phyloP scores from a whole-genome alignment of 768 basidiomycete genomes.

The Tubosaeta brunneosetosa region DNA sequence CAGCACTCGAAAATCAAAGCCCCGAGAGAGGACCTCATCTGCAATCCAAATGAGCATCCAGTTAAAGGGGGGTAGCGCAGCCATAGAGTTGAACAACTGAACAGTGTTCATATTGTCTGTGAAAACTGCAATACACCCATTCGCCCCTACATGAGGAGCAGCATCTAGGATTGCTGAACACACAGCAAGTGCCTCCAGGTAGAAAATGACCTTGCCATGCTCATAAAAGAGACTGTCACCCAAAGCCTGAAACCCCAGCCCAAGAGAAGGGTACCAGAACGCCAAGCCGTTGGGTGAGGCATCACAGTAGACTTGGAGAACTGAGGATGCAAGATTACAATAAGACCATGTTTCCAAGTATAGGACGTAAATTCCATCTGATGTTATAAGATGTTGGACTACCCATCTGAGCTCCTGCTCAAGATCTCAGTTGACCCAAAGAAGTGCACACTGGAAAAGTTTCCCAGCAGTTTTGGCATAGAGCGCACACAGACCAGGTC shows the following conservation, averaged over 20 bases:
- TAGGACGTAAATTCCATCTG: too few species aligned
- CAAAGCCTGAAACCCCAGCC: too few species aligned
- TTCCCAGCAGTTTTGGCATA: too few species aligned
- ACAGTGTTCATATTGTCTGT: slow-evolving; percentile 24
- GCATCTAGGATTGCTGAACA: background rate
- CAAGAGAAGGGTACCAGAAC: slow-evolving; percentile 14
- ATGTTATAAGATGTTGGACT: too few species aligned
- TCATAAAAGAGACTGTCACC: too few species aligned
- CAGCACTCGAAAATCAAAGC: slow-evolving; percentile 17
- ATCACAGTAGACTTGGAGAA: slow-evolving; percentile 16
- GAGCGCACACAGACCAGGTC: slow-evolving; percentile 23
- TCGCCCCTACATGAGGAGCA: background rate
- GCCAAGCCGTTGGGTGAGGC: slow-evolving; percentile 21
- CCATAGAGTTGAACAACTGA: slow-evolving; percentile 16
- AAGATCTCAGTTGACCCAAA: background rate
- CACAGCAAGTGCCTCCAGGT: too few species aligned
- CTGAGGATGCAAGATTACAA: background rate
- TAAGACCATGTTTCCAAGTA: too few species aligned
- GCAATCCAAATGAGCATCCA: too few species aligned
- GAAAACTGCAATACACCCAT: too few species aligned
- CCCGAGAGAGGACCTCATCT: slow-evolving; percentile 6
- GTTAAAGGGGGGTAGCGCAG: too few species aligned
- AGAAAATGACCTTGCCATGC: too few species aligned
- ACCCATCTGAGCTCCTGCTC: slow-evolving; percentile 27
- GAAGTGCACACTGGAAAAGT: too few species aligned